Percentiles rank a stretch among this genome's conserved stretches.
Conservation (phyloP, 371 early-diverging fungal genomes). For the Vavraia culicis region DNA sequence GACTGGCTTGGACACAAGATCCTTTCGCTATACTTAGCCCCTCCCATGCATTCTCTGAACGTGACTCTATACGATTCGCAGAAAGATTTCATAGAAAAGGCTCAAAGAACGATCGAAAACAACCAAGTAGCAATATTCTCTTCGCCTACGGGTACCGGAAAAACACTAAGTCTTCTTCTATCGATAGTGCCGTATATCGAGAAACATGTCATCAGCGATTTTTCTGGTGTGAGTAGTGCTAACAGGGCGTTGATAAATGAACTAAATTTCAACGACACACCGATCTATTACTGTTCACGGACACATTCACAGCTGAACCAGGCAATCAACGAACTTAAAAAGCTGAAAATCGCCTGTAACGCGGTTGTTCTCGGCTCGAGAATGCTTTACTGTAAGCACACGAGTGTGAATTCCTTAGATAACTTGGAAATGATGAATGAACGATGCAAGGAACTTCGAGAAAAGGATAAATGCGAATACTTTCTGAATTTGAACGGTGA, state of each 20-base stretch:
- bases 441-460: slow-evolving; percentile 30
- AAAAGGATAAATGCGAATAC: slow-evolving; percentile 29
- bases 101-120: no score
- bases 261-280: slow-evolving; percentile 3
- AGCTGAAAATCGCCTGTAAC: slow-evolving; percentile 10
- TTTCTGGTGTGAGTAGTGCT: slow-evolving; percentile 11
- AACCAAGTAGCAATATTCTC: no score
- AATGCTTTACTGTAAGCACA: slow-evolving; percentile 39
- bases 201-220: background rate
- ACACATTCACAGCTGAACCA: slow-evolving; percentile 43
- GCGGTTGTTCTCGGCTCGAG: slow-evolving; percentile 38
- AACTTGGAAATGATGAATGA: slow-evolving; percentile 36
- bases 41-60: no score
- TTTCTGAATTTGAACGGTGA: slow-evolving; percentile 23
- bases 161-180: slow-evolving; percentile 38
- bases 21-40: no score
- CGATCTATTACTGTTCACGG: slow-evolving; percentile 41
- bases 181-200: slow-evolving; percentile 25
- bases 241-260: slow-evolving; percentile 14
- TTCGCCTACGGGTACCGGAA: slow-evolving; percentile 44
- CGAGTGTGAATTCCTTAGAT: slow-evolving; percentile 9
- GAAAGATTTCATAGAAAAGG: no score
- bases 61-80: no score
- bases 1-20: no score
- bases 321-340: slow-evolving; percentile 36